phyloP scores from a whole-genome alignment of 176 grass and related monocot genomes.

The Rhynchospora tenuis region DNA sequence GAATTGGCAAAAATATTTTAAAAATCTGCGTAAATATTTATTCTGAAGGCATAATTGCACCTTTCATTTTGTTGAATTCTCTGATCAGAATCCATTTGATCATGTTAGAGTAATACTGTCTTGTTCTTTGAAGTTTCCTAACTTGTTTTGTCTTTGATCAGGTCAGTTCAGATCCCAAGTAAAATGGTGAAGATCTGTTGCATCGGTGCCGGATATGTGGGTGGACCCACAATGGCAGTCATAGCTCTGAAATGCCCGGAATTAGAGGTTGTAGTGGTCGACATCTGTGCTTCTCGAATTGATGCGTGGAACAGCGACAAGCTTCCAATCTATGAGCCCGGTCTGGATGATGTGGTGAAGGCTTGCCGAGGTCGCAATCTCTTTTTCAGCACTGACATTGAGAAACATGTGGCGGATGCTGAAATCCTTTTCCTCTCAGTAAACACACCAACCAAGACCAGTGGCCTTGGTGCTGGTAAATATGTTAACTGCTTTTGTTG shows the following conservation, averaged over 20 bases:
- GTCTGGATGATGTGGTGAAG: constrained; percentile 76
- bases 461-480: constrained; percentile 60
- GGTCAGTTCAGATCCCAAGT: background rate
- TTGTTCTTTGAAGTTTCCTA: background rate
- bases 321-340: constrained; percentile 81
- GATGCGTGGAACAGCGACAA: constrained; percentile 85
- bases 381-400: constrained; percentile 82
- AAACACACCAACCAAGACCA: constrained; percentile 85
- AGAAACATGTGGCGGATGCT: constrained; percentile 64
- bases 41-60: background rate
- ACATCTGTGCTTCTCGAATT: constrained; percentile 61
- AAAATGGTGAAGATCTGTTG: constrained; percentile 97
- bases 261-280: constrained; percentile 56
- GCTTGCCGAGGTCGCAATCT: constrained; percentile 66
- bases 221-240: constrained; percentile 85
- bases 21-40: background rate
- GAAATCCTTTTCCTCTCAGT: constrained; percentile 81
- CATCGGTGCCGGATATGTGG: constrained; percentile 87
- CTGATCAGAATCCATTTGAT: no score
- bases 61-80: no score
- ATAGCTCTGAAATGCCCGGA: constrained; percentile 76
- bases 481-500: background rate
- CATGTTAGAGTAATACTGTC: background rate
- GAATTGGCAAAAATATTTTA: background rate
- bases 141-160: background rate